phyloP scores from a whole-genome alignment of 106 monocot genomes.

The Chionographis japonica region DNA sequence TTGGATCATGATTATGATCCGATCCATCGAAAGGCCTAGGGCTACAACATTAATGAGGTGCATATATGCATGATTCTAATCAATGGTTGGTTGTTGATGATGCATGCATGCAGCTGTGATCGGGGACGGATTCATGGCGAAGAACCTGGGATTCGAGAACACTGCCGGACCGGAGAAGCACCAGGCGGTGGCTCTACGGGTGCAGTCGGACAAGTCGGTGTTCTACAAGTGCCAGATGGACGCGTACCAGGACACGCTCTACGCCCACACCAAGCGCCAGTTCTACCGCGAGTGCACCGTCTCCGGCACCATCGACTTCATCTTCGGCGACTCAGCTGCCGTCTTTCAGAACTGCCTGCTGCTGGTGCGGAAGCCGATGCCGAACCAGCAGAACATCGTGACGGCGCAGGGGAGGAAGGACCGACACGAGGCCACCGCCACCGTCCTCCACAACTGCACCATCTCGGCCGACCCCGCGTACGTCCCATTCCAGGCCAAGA shows the following conservation, averaged over 20 bases:
- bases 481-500: neutral
- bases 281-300: constrained; percentile 39
- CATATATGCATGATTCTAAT: no score
- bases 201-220: constrained; percentile 30
- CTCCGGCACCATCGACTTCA: constrained; percentile 44
- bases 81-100: no score
- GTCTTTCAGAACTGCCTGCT: constrained; percentile 43
- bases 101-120: constrained; percentile 19
- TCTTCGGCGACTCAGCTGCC: constrained; percentile 35
- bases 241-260: constrained; percentile 48
- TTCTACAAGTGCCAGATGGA: constrained; percentile 47
- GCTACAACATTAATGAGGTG: no score
- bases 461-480: constrained; percentile 8
- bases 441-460: constrained; percentile 25
- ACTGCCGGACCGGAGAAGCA: constrained; percentile 37
- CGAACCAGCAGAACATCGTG: constrained; percentile 47
- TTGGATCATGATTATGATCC: no score
- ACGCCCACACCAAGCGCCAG: constrained; percentile 37
- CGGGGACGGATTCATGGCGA: constrained; percentile 34
- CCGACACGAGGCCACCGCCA: constrained; percentile 21
- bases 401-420: constrained; percentile 44
- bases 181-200: constrained; percentile 46
- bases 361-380: constrained; percentile 19
- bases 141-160: constrained; percentile 40
- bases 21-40: no score